A percentile compares a stretch with the other conserved stretches of the same genome.
Conservation (phyloP, 305 asterid genomes). For the Andrographis paniculata region DNA sequence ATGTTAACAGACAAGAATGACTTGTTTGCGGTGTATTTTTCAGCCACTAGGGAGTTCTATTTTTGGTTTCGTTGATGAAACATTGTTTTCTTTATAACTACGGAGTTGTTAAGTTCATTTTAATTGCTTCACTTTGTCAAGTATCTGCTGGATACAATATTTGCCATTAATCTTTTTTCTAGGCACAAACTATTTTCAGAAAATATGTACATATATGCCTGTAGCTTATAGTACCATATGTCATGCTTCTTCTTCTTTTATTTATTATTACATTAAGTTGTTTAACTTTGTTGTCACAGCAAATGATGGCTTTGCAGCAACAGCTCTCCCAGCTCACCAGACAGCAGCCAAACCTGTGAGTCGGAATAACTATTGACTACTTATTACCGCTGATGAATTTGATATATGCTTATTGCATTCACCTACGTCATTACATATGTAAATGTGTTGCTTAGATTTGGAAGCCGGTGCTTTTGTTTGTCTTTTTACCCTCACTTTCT, state of each 20-base stretch:
- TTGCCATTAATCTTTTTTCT: too few relatives aligned
- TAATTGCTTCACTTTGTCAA: too few relatives aligned
- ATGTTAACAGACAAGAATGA: not conserved
- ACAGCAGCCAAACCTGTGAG: constrained; percentile 31
- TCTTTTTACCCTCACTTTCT: too few relatives aligned
- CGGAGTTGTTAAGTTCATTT: too few relatives aligned
- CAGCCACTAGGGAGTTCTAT: too few relatives aligned
- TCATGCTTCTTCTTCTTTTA: not conserved
- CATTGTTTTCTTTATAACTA: too few relatives aligned
- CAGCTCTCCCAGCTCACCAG: constrained; percentile 31
- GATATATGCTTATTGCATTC: not conserved
- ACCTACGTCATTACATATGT: not conserved
- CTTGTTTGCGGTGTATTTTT: too few relatives aligned
- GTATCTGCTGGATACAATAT: too few relatives aligned
- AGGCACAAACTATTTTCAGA: too few relatives aligned
- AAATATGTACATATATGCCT: too few relatives aligned
- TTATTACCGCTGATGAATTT: not conserved
- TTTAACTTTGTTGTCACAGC: constrained; percentile 24
- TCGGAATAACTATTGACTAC: constrained; percentile 3
- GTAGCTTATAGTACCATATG: not conserved
- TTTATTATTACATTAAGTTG: not conserved
- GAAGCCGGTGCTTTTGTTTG: too few relatives aligned
- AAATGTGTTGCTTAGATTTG: too few relatives aligned
- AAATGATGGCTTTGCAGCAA: constrained; percentile 36
- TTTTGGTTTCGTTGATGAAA: not conserved